A percentile compares a stretch with the other conserved stretches of the same genome.
phyloP scores from a whole-genome alignment of 192 early-diverging fungal genomes.

The Rhizophagus sp. region DNA sequence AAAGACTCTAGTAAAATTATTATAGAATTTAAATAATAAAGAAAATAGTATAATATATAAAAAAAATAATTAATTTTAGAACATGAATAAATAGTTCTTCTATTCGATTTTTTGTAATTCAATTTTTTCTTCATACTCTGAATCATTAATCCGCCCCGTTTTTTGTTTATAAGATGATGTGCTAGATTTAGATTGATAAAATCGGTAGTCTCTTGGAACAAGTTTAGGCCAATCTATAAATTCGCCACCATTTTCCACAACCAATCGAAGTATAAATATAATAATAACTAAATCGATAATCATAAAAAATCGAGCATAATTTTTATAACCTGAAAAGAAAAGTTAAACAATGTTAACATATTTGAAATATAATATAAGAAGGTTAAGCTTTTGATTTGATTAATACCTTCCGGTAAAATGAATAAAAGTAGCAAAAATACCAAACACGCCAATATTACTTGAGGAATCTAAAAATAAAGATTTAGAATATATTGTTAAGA shows the following conservation, averaged over 20 bases:
- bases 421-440: slow-evolving; percentile 3
- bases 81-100: background rate
- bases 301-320: slow-evolving; percentile 43
- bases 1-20: background rate
- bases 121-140: slow-evolving; percentile 27
- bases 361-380: slow-evolving; percentile 13
- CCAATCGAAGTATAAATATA: slow-evolving; percentile 41
- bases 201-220: slow-evolving; percentile 32
- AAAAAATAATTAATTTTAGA: background rate
- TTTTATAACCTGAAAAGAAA: background rate
- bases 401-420: background rate
- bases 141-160: slow-evolving; percentile 3
- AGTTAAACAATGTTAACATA: slow-evolving; percentile 25
- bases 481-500: slow-evolving; percentile 27
- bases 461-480: slow-evolving; percentile 45
- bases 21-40: background rate
- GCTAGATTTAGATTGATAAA: background rate
- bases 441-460: slow-evolving; percentile 27
- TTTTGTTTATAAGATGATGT: background rate
- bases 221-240: slow-evolving; percentile 58
- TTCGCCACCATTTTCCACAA: slow-evolving; percentile 45
- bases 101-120: slow-evolving; percentile 4
- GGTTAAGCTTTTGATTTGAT: background rate
- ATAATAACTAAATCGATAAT: slow-evolving; percentile 52
- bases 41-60: background rate